phyloP scores from a whole-genome alignment of 768 basidiomycete genomes.

The Mycena capillaripes region DNA sequence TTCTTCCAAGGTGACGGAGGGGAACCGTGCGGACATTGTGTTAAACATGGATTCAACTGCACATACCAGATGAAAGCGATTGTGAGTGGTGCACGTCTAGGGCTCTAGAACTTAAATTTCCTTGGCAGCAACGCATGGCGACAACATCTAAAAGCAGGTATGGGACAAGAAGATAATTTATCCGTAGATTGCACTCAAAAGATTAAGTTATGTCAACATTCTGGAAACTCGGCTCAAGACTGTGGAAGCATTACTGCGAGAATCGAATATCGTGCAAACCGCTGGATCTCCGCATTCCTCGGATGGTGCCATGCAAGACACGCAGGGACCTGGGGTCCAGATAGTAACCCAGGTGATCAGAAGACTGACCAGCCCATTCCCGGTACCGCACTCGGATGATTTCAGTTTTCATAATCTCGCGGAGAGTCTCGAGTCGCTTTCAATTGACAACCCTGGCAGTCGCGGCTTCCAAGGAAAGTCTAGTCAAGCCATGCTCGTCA shows the following conservation, averaged over 20 bases:
- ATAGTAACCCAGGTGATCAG: conserved; percentile 15
- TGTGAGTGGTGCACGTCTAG: conserved; percentile 53
- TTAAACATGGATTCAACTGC: conserved; percentile 57
- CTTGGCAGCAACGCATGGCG: background rate
- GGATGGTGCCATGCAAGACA: background rate
- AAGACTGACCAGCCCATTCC: conserved; percentile 11
- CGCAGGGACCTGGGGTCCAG: background rate
- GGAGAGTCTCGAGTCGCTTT: conserved; percentile 15
- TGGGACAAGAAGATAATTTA: background rate
- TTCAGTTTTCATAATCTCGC: conserved; percentile 19
- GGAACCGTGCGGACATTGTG: conserved; percentile 61
- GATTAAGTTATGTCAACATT: conserved; percentile 9
- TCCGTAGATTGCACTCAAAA: background rate
- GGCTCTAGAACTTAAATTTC: background rate
- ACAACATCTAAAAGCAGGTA: background rate
- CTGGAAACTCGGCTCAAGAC: conserved; percentile 29
- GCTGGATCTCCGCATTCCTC: background rate
- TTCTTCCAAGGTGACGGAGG: conserved; percentile 60
- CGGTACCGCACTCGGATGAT: conserved; percentile 20
- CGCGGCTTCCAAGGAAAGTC: conserved; percentile 46
- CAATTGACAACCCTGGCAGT: conserved; percentile 29
- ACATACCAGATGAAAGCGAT: conserved; percentile 54
- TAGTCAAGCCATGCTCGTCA: conserved; percentile 47
- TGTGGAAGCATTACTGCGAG: conserved; percentile 18
- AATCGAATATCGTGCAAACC: background rate